Base-by-base conservation (phyloP, 345 rosid species). In the Linum lewisii region DNA sequence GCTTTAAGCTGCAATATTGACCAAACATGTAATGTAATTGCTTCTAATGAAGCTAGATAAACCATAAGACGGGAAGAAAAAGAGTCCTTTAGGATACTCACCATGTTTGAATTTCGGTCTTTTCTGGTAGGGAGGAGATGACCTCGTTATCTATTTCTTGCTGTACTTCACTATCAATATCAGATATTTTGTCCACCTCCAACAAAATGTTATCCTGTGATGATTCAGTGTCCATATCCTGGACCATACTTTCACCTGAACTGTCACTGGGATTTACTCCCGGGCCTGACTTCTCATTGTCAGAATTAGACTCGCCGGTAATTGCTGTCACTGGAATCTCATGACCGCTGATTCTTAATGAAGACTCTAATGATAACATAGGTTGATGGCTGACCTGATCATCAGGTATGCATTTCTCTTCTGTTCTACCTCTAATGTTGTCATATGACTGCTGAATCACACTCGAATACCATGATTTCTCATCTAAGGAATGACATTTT, bases 1-100 rank as follows among this genome's bases (percentile, higher is more conserved):
- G 60, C 44, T 71, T 73, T 63, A 75, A 72, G 66, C 82, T 81
- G 76, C 65, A 38, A 73, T 51, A 24, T 37, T 37, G 64, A 50
- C 36, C 16, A 24, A 36, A 50, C 58, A 65, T 34, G 34, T 37
- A 20, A 20, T 24, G n/a, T 55, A 14, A 19, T 36, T 14, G 38
- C 8, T 2, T 50, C 6, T 21, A n/a, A 20, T 4, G 57, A 10
- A 37, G 49, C 38, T 26, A 20, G 9, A 44, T 7, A 66, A 58
- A 42, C 59, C 15, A 50, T 57, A 54, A 36, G 32, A 59, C n/a
- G n/a, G 24, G 45, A 54, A 54, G 50, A 50, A 24, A 63, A 58
- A 52, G 65, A 65, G 29, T 63, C 50, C 53, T 51, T 63, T 51
- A 56, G 49, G 64, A 63, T 47, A 69, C 86, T 80, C 68, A 86